These are phyloP conservation scores for Thuja plicata DNA, from an alignment of 83 land plant species.

Conservation along the genomic window DNA sequence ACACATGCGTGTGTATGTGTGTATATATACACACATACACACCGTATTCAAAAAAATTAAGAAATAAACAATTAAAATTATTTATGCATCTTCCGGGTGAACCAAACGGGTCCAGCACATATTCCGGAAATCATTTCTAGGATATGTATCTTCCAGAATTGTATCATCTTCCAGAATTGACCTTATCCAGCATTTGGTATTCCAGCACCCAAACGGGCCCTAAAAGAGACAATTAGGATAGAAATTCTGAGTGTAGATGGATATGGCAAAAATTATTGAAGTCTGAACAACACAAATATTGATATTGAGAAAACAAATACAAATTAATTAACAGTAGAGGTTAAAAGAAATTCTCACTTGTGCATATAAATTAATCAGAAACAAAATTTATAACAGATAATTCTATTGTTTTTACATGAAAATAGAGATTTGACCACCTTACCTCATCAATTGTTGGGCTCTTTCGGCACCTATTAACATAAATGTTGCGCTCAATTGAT, in stretches of 20 bases:
- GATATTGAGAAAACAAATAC: neutral
- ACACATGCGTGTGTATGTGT: no score
- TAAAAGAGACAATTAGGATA: neutral
- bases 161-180: no score
- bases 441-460: constrained; percentile 41
- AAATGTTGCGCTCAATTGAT: constrained; percentile 33
- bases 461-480: constrained; percentile 36
- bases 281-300: neutral
- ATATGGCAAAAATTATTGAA: neutral
- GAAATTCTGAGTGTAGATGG: neutral
- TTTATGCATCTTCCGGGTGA: no score
- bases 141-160: no score
- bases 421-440: neutral
- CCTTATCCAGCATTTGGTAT: no score
- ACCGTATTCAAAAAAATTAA: no score
- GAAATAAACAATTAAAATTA: no score
- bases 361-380: neutral
- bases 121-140: no score
- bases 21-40: no score
- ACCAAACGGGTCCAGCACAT: no score
- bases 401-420: constrained; percentile 11
- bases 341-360: neutral
- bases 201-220: no score
- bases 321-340: neutral
- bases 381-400: neutral